Base-by-base conservation (phyloP, 176 grass and related monocot genomes). In the Eragrostis nindensis region DNA sequence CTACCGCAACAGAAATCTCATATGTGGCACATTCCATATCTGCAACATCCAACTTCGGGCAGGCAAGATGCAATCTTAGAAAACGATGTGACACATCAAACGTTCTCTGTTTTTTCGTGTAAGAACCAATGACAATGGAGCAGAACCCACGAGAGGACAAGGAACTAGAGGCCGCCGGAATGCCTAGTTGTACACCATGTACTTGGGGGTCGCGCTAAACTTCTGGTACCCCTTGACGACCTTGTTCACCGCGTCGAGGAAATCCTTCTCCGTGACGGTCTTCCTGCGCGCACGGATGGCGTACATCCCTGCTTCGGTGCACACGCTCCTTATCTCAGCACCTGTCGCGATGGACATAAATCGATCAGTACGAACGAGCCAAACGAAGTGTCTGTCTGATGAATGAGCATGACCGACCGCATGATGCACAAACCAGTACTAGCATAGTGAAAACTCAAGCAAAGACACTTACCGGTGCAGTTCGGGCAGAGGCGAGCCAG, bases 181-280 rank as follows among this genome's bases (percentile, higher is more conserved):
- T 24, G 48, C 73, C 71, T 87, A 97, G 48, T 97, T 97, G 25
- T 97, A 97, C 63, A 94, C 91, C 91, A 94, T 97, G 29, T 97
- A 97, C 36, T 92, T 94, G 0, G 94, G 94, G 17, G 94, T 97
- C 0, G 94, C 94, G 5, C 91, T 97, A 18, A 97, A 97, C 13
- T 97, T 97, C 84, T 97, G 94, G 4, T 97, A 97, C 3, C 94
- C 94, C 65, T 97, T 97, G 2, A 97, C 94, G 4, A 97, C 91
- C 75, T 94, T 97, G 45, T 97, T 94, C 25, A 97, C 94, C 0
- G 94, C 89, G 38, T 97, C 94, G 1, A 97, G 86, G 32, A 97
- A 97, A 14, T 94, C 94, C 62, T 97, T 97, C 40, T 97, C 91
- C 0, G 94, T 94, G 45, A 97, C 94, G 0, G 94, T 94, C 64